Evolutionary conservation across 495 filamentous ascomycete genomes (phyloP).

Genomic region (Neurospora sublineolata): DNA sequence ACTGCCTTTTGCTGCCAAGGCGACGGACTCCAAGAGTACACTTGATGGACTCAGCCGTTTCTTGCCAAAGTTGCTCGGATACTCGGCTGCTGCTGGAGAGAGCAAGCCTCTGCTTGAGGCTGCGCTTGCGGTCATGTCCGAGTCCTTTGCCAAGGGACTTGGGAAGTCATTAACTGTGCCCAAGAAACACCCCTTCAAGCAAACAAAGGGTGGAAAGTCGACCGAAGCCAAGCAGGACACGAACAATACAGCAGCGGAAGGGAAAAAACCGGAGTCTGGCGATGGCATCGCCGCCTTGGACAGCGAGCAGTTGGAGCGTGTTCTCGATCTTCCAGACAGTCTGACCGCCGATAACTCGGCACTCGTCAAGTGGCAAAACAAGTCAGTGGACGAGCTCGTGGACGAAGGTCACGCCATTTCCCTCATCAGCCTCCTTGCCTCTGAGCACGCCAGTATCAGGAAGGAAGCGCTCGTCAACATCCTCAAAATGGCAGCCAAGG

Average conservation of each 20-base stretch:
- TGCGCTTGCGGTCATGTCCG: constrained; percentile 19
- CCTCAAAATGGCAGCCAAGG: constrained; percentile 49
- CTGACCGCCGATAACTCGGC: constrained; percentile 44
- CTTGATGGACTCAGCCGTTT: constrained; percentile 39
- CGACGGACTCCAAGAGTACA: constrained; percentile 25
- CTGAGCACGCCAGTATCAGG: constrained; percentile 58
- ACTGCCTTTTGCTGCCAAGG: constrained; percentile 55
- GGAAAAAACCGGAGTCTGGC: background rate
- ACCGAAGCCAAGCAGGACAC: background rate
- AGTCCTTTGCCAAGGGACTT: constrained; percentile 6
- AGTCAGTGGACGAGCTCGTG: constrained; percentile 61
- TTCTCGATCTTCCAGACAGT: constrained; percentile 22
- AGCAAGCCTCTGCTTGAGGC: constrained; percentile 28
- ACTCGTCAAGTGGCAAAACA: constrained; percentile 56
- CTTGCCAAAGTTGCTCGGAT: constrained; percentile 43
- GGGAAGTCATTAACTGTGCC: background rate
- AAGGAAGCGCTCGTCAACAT: constrained; percentile 62
- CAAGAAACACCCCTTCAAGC: background rate
- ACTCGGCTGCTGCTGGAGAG: constrained; percentile 26
- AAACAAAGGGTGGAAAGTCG: constrained; percentile 5
- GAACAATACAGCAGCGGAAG: background rate
- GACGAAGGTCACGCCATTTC: constrained; percentile 58
- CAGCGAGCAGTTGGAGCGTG: constrained; percentile 17
- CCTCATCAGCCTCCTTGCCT: constrained; percentile 64
- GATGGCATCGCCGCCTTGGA: background rate